Base-by-base conservation (phyloP, 1,284 basidiomycete genomes). In the Cryptococcus sp. region DNA sequence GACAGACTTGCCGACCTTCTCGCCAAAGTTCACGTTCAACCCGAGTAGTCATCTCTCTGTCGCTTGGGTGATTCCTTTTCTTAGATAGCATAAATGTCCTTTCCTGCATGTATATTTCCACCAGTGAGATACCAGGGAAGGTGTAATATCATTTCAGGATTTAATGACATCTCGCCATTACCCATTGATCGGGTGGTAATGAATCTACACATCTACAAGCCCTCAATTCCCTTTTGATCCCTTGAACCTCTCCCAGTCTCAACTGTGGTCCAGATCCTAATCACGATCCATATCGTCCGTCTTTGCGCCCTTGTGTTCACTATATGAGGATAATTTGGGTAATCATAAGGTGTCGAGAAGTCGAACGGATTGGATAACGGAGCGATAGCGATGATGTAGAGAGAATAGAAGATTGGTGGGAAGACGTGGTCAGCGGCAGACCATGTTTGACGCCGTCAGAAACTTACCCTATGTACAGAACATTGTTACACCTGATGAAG, bases 401-500 rank as follows among this genome's bases (percentile, higher is more conserved):
- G 37, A 47, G n/a, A n/a, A n/a, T n/a, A n/a, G n/a, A n/a, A n/a
- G n/a, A n/a, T n/a, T n/a, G n/a, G n/a, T n/a, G n/a, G n/a, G n/a
- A n/a, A n/a, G n/a, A n/a, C n/a, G n/a, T n/a, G n/a, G n/a, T n/a
- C n/a, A n/a, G n/a, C n/a, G n/a, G n/a, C n/a, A n/a, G n/a, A n/a
- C n/a, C n/a, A n/a, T n/a, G n/a, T n/a, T n/a, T n/a, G n/a, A n/a
- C n/a, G n/a, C n/a, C n/a, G n/a, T n/a, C n/a, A n/a, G n/a, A n/a
- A n/a, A 67, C 70, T 51, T 51, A 75, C 70, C 76, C 68, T 68
- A 94, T 91, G 75, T 93, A 94, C 52, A 93, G 80, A 31, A 94
- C 90, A 62, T 94, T 94, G 78, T 94, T 94, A 80, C 85, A 87
- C 87, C 94, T 84, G 70, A 99, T 97, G 77, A 98, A 97, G 48